These are phyloP conservation scores for Aspergillus incahuasiensis DNA, from an alignment of 495 filamentous ascomycete species.

Conservation along the genomic window DNA sequence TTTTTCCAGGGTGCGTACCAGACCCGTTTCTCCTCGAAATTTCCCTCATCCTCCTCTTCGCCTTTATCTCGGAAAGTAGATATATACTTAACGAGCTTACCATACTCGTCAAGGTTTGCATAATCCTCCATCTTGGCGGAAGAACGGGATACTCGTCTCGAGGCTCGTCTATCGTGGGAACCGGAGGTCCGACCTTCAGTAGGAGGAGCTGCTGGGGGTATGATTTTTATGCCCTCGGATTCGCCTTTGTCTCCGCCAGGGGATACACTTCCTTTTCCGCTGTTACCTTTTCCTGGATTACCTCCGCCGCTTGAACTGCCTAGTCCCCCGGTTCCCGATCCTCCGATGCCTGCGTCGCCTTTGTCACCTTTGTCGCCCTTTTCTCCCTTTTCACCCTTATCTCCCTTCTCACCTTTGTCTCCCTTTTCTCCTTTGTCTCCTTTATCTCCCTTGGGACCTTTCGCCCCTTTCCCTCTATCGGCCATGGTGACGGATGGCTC, in stretches of 20 bases:
- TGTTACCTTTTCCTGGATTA: neutral
- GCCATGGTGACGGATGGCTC: conserved; percentile 18
- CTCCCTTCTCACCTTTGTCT: neutral
- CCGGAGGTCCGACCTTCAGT: conserved; percentile 10
- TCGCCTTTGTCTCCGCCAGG: neutral
- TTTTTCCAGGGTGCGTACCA: conserved; percentile 58
- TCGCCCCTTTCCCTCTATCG: neutral
- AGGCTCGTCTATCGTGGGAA: conserved; percentile 9
- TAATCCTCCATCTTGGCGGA: conserved; percentile 38
- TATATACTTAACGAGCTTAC: conserved; percentile 57
- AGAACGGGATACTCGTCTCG: conserved; percentile 36
- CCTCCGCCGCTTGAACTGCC: neutral
- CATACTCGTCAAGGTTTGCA: conserved; percentile 45
- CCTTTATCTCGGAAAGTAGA: conserved; percentile 56
- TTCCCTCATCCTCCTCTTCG: conserved; percentile 20
- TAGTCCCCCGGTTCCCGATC: neutral
- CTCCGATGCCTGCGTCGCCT: neutral
- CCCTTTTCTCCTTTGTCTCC: neutral
- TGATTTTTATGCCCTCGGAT: neutral
- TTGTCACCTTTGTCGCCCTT: neutral
- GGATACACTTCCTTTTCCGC: too few species aligned
- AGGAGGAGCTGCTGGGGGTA: neutral
- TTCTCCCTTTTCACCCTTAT: neutral
- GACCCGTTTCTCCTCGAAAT: conserved; percentile 33
- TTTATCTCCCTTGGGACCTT: neutral